Evolutionary conservation across 768 basidiomycete species (phyloP), one percentile per base, ranked within the genome.

Genomic region (Pholiota microspora): DNA sequence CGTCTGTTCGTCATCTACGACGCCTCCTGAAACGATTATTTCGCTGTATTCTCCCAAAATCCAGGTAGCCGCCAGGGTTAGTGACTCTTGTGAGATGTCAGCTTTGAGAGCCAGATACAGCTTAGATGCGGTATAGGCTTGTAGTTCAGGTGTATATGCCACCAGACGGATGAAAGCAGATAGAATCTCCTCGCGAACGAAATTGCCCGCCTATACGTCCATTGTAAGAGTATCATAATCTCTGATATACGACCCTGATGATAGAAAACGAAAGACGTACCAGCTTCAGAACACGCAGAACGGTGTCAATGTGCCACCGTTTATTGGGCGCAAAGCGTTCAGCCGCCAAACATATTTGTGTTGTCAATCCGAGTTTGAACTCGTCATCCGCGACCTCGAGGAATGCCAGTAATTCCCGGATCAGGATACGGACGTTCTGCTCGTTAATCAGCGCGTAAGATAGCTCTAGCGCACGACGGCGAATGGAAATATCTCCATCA

Each of bases 401-500:
- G 83, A 98, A 99, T 1, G 93, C 92, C 42, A 98, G 78, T 24
- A 99, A 77, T 64, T 99, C 97, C 51, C 96, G 78, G 34, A 92
- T 91, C 54, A 98, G 83, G 51, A 97, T 81, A 32, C 94, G 87
- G 42, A 99, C 92, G 64, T 97, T 98, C 59, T 83, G 78, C 63
- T 98, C 96, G 66, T 97, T 96, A 69, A 98, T 93, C 51, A 99
- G 83, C 0, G 96, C 95, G 68, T 98, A 99, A 9, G 94, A 97
- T 2, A 99, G 80, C 69, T 98, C 97, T 28, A 99, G 83, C 1
- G 97, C 97, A 53, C 97, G 88, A 40, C 97, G 86, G 29, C 97
- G 86, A 67, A 99, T 99, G 8, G 97, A 99, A 53, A 99, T 98
- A 62, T 98, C 97, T 8, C 96, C 97, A 62, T 99, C 97, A n/a